Evolutionary conservation across 2,329 filamentous ascomycete genomes (phyloP), one percentile per base, ranked within the genome.

Genomic region (Paecilomyces fulvus): DNA sequence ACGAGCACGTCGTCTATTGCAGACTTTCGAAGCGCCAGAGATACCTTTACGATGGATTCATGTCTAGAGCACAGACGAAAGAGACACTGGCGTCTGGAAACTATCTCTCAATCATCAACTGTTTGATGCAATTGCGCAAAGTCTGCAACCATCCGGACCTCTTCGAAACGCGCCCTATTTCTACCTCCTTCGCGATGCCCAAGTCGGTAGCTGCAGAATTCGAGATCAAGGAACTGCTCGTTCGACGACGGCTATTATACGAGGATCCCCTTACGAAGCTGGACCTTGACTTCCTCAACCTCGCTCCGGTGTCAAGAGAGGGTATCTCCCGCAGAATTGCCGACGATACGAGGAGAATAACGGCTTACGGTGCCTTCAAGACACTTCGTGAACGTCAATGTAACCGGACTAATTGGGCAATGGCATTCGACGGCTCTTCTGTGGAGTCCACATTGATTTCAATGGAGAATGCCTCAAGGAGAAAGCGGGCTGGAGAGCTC

Each of bases 61-160:
- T 99, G 76, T 90, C 90, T 31, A 86, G 92, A 56, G 87, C 88
- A 3, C 90, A 96, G 65, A 97, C 94, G 0, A 86, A 90, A 61
- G 88, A 90, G 58, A 96, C 92, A 0, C 78, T 99, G 17, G 84
- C 90, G 2, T 95, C 90, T 1, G 94, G 94, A 28, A 99, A 97
- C 66, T 96, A 96, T 70, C 84, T 99, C 61, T 96, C 91, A 17
- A 96, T 99, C 70, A 97, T 97, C 74, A 96, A 96, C 70, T 97
- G 95, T 72, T 77, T 99, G 53, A 96, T 99, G 91, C 94, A 96
- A 69, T 79, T 99, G 54, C 86, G 94, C 52, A 96, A 97, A 71
- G 95, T 99, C 53, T 99, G 94, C 80, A 99, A 99, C 64, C 94
- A 99, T 68, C 95, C 94, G 0, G 94, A 99, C 73, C 80, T 99